Conservation (phyloP, 2,329 filamentous ascomycete genomes). For the Fusarium sp. region DNA sequence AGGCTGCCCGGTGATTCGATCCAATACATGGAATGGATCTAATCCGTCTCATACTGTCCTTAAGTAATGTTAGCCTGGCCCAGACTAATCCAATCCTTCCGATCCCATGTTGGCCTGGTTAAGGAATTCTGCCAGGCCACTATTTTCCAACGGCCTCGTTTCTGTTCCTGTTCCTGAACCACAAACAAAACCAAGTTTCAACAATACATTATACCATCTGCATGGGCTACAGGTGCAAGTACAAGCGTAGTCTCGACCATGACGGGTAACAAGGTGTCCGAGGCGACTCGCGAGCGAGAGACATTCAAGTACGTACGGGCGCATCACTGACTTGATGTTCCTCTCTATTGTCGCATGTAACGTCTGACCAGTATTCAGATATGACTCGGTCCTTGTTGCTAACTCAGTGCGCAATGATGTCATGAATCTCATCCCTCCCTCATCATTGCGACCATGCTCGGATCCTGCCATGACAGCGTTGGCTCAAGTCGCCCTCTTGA, state of each 20-base stretch:
- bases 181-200: not conserved
- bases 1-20: not conserved
- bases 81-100: slow-evolving; percentile 5
- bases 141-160: slow-evolving; percentile 4
- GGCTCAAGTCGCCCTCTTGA: slow-evolving; percentile 61
- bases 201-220: not conserved
- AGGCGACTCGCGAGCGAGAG: slow-evolving; percentile 49
- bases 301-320: slow-evolving; percentile 47
- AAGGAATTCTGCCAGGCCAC: slow-evolving; percentile 5
- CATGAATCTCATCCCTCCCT: slow-evolving; percentile 38
- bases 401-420: slow-evolving; percentile 41
- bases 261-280: slow-evolving; percentile 26
- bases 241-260: slow-evolving; percentile 9
- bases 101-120: slow-evolving; percentile 3
- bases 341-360: not conserved
- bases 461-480: slow-evolving; percentile 61
- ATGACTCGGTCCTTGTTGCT: slow-evolving; percentile 34
- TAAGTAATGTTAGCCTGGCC: slow-evolving; percentile 18
- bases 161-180: not conserved
- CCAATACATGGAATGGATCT: not conserved
- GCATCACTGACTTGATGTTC: not conserved
- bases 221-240: not conserved
- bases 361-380: slow-evolving; percentile 22
- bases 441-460: slow-evolving; percentile 46
- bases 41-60: not conserved